Evolutionary conservation across 352 stramenopile species (phyloP).

Genomic region (Phytophthora cryptogea): DNA sequence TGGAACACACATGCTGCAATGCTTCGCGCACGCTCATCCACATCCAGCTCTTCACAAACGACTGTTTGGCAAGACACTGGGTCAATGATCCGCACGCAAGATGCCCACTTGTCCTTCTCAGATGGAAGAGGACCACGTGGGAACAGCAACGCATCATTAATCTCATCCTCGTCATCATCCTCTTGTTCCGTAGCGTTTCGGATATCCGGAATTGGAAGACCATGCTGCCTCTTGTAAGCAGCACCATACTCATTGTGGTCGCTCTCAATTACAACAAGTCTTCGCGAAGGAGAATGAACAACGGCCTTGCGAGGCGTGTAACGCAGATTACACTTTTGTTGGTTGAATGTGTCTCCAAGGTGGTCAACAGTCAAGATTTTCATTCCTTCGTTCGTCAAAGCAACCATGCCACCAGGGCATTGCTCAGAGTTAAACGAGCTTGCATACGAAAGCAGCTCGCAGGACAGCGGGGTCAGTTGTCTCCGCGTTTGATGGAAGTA

Average conservation of each 20-base stretch:
- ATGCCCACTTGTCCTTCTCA: slow-evolving; percentile 93
- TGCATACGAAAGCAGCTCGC: slow-evolving; percentile 94
- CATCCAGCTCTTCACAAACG: slow-evolving; percentile 92
- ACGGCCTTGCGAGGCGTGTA: slow-evolving; percentile 98
- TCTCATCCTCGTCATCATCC: slow-evolving; percentile 90
- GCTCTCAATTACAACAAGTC: slow-evolving; percentile 97
- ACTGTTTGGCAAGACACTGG: slow-evolving; percentile 89
- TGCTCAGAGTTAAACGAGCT: slow-evolving; percentile 97
- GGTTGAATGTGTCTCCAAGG: slow-evolving; percentile 97
- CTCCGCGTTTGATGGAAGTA: slow-evolving; percentile 92
- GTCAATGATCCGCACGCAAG: slow-evolving; percentile 97
- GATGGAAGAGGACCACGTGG: slow-evolving; percentile 59
- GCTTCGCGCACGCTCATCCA: slow-evolving; percentile 94
- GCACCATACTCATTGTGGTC: slow-evolving; percentile 97
- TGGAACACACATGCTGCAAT: slow-evolving; percentile 95
- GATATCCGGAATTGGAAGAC: slow-evolving; percentile 67
- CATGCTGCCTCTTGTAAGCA: slow-evolving; percentile 89
- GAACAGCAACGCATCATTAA: slow-evolving; percentile 73
- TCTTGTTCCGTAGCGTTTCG: slow-evolving; percentile 42
- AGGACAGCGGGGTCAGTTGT: slow-evolving; percentile 95
- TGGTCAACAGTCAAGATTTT: slow-evolving; percentile 98
- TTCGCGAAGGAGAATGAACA: slow-evolving; percentile 82
- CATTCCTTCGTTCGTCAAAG: slow-evolving; percentile 94
- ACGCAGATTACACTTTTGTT: slow-evolving; percentile 93
- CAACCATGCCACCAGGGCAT: slow-evolving; percentile 97